phyloP scores from a whole-genome alignment of 352 stramenopile genomes.

The Phytophthora pini region DNA sequence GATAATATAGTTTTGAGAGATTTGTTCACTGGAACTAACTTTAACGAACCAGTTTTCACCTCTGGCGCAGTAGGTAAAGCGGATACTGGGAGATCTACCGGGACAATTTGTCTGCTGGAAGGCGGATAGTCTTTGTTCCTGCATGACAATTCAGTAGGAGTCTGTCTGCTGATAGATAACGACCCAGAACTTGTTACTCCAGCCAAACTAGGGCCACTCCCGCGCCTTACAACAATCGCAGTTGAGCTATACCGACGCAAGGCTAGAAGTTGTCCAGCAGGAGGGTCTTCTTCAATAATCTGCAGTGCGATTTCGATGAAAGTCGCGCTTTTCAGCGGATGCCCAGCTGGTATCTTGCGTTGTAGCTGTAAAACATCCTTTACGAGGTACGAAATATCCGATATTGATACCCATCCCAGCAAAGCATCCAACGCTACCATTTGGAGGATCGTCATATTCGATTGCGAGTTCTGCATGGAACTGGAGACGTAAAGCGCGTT shows the following conservation, averaged over 20 bases:
- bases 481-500: conserved; percentile 52
- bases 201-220: neutral
- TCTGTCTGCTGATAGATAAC: neutral
- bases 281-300: conserved; percentile 21
- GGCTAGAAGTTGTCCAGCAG: conserved; percentile 1
- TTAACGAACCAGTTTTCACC: neutral
- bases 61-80: neutral
- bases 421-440: conserved; percentile 41
- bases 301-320: conserved; percentile 33
- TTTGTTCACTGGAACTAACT: conserved; percentile 1
- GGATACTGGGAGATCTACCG: neutral
- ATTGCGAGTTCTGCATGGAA: conserved; percentile 52
- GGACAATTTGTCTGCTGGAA: neutral
- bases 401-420: conserved; percentile 34
- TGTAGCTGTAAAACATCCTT: neutral
- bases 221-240: neutral
- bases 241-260: conserved; percentile 4
- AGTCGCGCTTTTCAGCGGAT: conserved; percentile 12
- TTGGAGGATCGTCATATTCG: conserved; percentile 20
- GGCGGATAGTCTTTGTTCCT: too few species aligned
- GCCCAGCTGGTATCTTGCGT: conserved; percentile 17
- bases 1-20: conserved; percentile 5
- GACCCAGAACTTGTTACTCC: neutral
- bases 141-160: neutral
- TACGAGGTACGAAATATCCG: conserved; percentile 7